Conservation (phyloP, 169 alveolate genomes). For the Plasmodium vivax region DNA sequence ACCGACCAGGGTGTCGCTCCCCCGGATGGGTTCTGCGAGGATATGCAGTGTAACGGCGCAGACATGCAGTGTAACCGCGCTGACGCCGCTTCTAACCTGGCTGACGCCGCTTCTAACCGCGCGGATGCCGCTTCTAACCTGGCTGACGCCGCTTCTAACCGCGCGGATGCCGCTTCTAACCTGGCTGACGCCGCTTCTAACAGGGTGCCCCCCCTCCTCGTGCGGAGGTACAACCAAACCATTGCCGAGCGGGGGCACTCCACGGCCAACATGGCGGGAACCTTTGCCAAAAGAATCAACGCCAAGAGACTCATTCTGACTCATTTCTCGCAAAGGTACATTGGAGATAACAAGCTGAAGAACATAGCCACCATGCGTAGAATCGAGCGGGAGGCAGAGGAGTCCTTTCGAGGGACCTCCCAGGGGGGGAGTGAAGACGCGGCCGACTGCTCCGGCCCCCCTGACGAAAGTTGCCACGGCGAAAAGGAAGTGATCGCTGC, state of each 20-base stretch:
- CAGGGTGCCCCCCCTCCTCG: neutral
- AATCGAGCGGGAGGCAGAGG: slow-evolving; percentile 78
- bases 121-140: too few species aligned
- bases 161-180: neutral
- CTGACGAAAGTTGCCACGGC: neutral
- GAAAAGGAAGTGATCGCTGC: slow-evolving; percentile 47
- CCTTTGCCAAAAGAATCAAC: slow-evolving; percentile 76
- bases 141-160: neutral
- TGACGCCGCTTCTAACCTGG: too few species aligned
- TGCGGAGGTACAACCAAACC: slow-evolving; percentile 51
- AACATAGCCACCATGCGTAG: slow-evolving; percentile 70
- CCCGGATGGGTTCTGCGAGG: neutral
- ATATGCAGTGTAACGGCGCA: too few species aligned
- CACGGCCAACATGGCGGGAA: slow-evolving; percentile 83
- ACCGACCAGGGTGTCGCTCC: neutral
- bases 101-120: too few species aligned
- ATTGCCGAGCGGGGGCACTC: slow-evolving; percentile 82
- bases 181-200: neutral
- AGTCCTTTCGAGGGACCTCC: neutral
- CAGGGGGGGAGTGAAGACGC: neutral
- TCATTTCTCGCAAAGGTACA: slow-evolving; percentile 82
- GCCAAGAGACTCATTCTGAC: slow-evolving; percentile 78
- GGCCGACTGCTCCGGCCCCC: neutral
- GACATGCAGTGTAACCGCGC: too few species aligned
- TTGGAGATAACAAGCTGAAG: slow-evolving; percentile 78